Percentiles rank a stretch among this genome's conserved stretches.
phyloP scores from a whole-genome alignment of 805 yeast genomes.

The Suhomyces pyralidae region DNA sequence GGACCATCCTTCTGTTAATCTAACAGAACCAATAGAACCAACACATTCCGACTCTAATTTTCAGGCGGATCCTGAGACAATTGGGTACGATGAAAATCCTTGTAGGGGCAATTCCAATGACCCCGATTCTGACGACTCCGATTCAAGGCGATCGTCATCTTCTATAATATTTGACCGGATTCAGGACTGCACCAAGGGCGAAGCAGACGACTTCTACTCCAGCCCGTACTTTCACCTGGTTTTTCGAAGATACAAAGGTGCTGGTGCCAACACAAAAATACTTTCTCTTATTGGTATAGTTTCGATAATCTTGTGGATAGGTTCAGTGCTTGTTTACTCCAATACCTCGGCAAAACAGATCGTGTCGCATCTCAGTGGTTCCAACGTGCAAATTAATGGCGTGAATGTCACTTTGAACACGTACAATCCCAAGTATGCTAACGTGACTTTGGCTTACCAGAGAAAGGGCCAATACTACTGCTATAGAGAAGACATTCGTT shows the following conservation, averaged over 20 bases:
- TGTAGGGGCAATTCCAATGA: neutral
- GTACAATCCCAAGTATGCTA: conserved; percentile 24
- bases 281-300: conserved; percentile 1
- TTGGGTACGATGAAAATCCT: neutral
- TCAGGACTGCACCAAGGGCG: conserved; percentile 12
- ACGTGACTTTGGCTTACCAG: conserved; percentile 25
- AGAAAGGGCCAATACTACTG: conserved; percentile 23
- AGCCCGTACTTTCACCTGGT: conserved; percentile 22
- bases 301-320: conserved; percentile 23
- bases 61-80: neutral
- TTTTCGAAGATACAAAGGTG: conserved; percentile 14
- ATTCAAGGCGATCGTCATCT: conserved; percentile 13
- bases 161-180: conserved; percentile 32
- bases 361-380: conserved; percentile 20
- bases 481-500: conserved; percentile 14
- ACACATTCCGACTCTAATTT: neutral
- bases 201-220: conserved; percentile 19
- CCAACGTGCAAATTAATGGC: conserved; percentile 22
- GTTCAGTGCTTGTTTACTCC: conserved; percentile 27
- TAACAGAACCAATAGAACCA: neutral
- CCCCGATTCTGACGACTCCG: neutral
- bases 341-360: conserved; percentile 14
- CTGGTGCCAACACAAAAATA: conserved; percentile 7
- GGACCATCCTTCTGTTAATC: conserved; percentile 9
- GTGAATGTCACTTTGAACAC: conserved; percentile 30